Base-by-base conservation (phyloP, 768 basidiomycete genomes). In the Serendipita sp. region DNA sequence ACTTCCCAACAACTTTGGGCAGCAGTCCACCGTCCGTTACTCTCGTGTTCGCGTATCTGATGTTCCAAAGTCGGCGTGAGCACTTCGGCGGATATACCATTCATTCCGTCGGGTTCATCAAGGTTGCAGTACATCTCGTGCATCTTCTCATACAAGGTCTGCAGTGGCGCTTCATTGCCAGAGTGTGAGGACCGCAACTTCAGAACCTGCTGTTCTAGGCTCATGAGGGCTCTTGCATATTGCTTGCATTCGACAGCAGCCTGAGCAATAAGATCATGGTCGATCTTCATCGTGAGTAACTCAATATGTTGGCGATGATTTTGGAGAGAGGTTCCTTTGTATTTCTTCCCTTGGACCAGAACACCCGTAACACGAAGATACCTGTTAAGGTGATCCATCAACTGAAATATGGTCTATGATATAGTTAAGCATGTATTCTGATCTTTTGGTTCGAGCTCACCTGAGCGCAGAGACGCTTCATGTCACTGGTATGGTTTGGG, bases 1-100 rank as follows among this genome's bases (percentile, higher is more conserved):
- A 98, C 85, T 73, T 99, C 96, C 96, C 96, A 99, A 70, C 96
- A 99, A 70, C 95, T 98, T 73, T 98, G 96, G 5, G 96, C 95
- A 6, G 93, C 88, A 1, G 96, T 98, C 96, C 96, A 99, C 46
- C 85, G 80, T 0, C 96, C 96, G 2, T 89, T 95, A 68, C 88
- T 94, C 73, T 99, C 96, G 69, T 99, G 96, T 70, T 98, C 89
- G 46, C 96, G 85, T 66, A 99, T 98, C 73, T 96, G 92, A 73
- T 96, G 91, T 68, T 97, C 91, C 53, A 98, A 73, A 2, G 90
- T 89, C 0, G 96, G 96, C 0, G 88, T 83, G 11, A 97, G 75
- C 64, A 98, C 88, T 68, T 88, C 75, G 3, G 88, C 84, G 0
- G 96, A 96, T 36, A 98, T 81, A 0, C 96, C 96, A 75, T 97